phyloP scores from a whole-genome alignment of 192 early-diverging fungal genomes.

The Coemansia umbellata region DNA sequence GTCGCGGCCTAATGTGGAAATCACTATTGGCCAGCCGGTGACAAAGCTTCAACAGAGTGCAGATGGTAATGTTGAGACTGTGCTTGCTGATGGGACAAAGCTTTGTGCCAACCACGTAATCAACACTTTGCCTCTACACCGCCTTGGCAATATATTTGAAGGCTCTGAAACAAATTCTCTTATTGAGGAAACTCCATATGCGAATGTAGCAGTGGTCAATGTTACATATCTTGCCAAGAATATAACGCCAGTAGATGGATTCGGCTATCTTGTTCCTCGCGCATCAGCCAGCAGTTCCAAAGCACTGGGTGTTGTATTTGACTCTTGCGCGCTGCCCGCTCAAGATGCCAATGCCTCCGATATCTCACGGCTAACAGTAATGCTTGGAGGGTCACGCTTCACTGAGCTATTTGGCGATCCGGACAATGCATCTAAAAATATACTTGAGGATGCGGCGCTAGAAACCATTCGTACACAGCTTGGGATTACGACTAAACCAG shows the following conservation, averaged over 20 bases:
- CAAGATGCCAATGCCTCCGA: slow-evolving; percentile 55
- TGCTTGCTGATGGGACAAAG: slow-evolving; percentile 24
- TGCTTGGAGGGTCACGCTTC: slow-evolving; percentile 88
- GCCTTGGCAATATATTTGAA: slow-evolving; percentile 50
- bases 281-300: slow-evolving; percentile 47
- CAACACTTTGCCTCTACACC: slow-evolving; percentile 60
- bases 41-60: slow-evolving; percentile 35
- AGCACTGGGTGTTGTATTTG: slow-evolving; percentile 82
- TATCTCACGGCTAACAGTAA: slow-evolving; percentile 68
- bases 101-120: slow-evolving; percentile 61
- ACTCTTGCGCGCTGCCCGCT: slow-evolving; percentile 70
- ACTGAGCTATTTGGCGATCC: slow-evolving; percentile 52
- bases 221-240: slow-evolving; percentile 56
- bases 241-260: slow-evolving; percentile 69
- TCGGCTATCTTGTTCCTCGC: slow-evolving; percentile 85
- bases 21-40: slow-evolving; percentile 50
- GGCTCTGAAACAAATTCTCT: slow-evolving; percentile 34
- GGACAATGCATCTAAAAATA: slow-evolving; percentile 1
- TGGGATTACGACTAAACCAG: slow-evolving; percentile 51
- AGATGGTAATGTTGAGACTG: slow-evolving; percentile 20
- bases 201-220: slow-evolving; percentile 83
- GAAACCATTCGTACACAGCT: slow-evolving; percentile 59
- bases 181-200: slow-evolving; percentile 60
- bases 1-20: slow-evolving; percentile 54
- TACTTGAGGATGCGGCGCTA: slow-evolving; percentile 50